Conservation (phyloP, 495 filamentous ascomycete species). For the Aspergillus steynii region DNA sequence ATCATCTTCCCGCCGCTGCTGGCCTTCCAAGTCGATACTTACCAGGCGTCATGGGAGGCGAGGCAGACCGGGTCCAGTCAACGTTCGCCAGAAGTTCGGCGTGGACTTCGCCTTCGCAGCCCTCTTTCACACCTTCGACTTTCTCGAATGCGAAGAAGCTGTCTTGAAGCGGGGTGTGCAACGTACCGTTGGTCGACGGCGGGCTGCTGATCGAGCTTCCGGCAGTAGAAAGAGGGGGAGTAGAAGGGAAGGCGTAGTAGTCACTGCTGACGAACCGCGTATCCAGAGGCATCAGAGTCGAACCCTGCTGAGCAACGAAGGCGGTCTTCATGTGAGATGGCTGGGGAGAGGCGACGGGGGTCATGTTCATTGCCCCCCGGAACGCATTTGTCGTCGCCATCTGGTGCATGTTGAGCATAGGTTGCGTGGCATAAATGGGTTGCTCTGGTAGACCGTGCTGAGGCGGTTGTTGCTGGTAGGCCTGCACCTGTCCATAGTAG, state of each 20-base stretch:
- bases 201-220: conserved; percentile 87
- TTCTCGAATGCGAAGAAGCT: conserved; percentile 74
- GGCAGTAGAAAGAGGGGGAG: conserved; percentile 83
- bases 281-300: conserved; percentile 72
- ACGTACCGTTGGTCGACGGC: conserved; percentile 69
- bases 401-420: conserved; percentile 73
- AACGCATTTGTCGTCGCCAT: conserved; percentile 64
- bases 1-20: background rate
- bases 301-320: conserved; percentile 70
- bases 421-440: conserved; percentile 36
- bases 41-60: conserved; percentile 94
- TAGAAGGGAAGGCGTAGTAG: conserved; percentile 77
- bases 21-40: conserved; percentile 45
- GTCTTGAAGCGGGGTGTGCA: conserved; percentile 81
- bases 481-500: conserved; percentile 52
- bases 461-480: conserved; percentile 39
- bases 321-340: conserved; percentile 72
- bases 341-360: conserved; percentile 77
- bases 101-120: conserved; percentile 72
- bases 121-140: conserved; percentile 79
- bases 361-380: conserved; percentile 58
- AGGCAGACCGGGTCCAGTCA: conserved; percentile 74
- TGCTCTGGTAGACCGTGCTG: conserved; percentile 36
- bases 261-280: conserved; percentile 71
- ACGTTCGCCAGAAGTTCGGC: conserved; percentile 73